A percentile compares a stretch with the other conserved stretches of the same genome.
These are phyloP conservation scores for Alternaria ethzedia DNA, from an alignment of 2,329 filamentous ascomycete genomes.

Conservation along the genomic window DNA sequence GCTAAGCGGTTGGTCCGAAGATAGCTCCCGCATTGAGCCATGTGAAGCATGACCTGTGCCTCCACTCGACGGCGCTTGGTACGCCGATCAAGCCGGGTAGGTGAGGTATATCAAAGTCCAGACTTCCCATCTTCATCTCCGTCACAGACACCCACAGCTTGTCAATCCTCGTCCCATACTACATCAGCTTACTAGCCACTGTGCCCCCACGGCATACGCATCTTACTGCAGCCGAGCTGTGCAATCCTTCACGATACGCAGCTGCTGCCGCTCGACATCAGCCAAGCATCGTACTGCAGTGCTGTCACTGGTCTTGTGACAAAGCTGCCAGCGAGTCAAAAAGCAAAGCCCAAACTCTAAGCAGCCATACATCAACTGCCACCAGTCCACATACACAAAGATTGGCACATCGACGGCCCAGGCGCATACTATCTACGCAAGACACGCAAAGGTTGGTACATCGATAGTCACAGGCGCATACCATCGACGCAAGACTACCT, in stretches of 20 bases:
- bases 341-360: conserved; percentile 26
- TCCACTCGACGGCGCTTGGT: conserved; percentile 29
- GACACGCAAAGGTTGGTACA: conserved; percentile 14
- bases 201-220: conserved; percentile 39
- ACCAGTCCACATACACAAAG: conserved; percentile 24
- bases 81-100: conserved; percentile 26
- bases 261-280: conserved; percentile 20
- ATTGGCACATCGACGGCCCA: conserved; percentile 27
- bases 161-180: conserved; percentile 24
- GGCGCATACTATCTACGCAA: conserved; percentile 22
- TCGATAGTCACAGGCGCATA: conserved; percentile 26
- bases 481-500: conserved; percentile 27
- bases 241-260: conserved; percentile 29
- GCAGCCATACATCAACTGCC: conserved; percentile 32
- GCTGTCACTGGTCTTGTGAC: conserved; percentile 45
- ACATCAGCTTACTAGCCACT: conserved; percentile 21
- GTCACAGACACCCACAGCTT: conserved; percentile 10
- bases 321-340: conserved; percentile 29
- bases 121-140: conserved; percentile 21
- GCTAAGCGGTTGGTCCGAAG: conserved; percentile 23
- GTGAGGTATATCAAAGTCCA: conserved; percentile 44
- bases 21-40: conserved; percentile 32
- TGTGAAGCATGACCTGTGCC: conserved; percentile 34
- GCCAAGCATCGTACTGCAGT: conserved; percentile 43
- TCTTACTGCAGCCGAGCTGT: conserved; percentile 33